phyloP scores from a whole-genome alignment of 306 rosid species.

The Cucumis hystrix region DNA sequence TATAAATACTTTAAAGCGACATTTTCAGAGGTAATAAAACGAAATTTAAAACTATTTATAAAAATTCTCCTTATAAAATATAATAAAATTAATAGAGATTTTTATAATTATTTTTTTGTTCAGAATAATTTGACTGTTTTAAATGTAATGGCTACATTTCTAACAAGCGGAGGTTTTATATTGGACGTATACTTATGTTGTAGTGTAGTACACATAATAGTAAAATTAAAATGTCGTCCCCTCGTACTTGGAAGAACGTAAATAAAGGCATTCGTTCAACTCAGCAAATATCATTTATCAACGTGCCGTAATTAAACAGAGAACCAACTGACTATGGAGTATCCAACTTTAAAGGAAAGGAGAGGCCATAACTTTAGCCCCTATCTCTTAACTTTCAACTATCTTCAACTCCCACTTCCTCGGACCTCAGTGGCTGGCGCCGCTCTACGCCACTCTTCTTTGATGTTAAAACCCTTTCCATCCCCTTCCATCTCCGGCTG shows the following conservation, averaged over 20 bases:
- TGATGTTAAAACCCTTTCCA: not conserved
- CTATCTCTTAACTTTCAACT: not conserved
- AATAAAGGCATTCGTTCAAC: not conserved
- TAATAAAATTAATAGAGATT: too few relatives aligned
- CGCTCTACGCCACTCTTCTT: not conserved
- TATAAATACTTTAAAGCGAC: too few relatives aligned
- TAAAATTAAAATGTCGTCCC: not conserved
- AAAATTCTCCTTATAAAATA: too few relatives aligned
- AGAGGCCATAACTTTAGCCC: not conserved
- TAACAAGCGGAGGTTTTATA: too few relatives aligned
- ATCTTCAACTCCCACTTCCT: not conserved
- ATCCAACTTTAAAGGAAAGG: not conserved
- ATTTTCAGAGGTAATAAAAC: too few relatives aligned
- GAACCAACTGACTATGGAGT: not conserved
- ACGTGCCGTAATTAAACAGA: conserved; percentile 2
- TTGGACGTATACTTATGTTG: too few relatives aligned
- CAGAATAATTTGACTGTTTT: too few relatives aligned
- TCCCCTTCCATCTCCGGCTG: not conserved
- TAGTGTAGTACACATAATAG: too few relatives aligned
- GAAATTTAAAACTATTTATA: too few relatives aligned
- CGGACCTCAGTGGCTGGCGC: conserved; percentile 5
- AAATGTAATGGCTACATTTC: too few relatives aligned
- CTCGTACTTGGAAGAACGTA: not conserved
- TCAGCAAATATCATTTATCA: not conserved
- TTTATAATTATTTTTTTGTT: too few relatives aligned